Percentiles rank a stretch among this genome's conserved stretches.
Evolutionary conservation across 176 grass and related monocot genomes (phyloP).

Genomic region (Bolboschoenus planiculmis): DNA sequence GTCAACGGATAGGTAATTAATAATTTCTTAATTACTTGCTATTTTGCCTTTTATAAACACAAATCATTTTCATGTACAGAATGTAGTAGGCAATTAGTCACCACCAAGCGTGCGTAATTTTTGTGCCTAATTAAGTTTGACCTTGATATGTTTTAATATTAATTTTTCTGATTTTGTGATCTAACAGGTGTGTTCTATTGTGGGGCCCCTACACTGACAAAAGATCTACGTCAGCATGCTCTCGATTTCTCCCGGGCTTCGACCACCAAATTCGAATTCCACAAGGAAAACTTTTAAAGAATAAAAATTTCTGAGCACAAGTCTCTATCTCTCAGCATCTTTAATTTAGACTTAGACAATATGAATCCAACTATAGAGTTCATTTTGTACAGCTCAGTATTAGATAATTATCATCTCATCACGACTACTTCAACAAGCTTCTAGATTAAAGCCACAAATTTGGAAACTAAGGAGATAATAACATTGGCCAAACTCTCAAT

Average conservation of each 20-base stretch:
- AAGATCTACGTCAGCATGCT: slow-evolving; percentile 80
- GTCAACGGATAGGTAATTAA: slow-evolving; percentile 24
- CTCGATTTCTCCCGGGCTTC: slow-evolving; percentile 71
- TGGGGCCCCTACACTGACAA: slow-evolving; percentile 76
- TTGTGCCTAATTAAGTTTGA: slow-evolving; percentile 1
- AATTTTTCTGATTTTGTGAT: slow-evolving; percentile 32
- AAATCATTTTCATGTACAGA: slow-evolving; percentile 28
- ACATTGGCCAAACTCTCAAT: neutral
- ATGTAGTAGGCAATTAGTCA: neutral
- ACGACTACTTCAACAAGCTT: neutral
- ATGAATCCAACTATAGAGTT: neutral
- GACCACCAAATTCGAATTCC: slow-evolving; percentile 82
- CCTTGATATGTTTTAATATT: neutral
- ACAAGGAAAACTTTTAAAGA: slow-evolving; percentile 89
- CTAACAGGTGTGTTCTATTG: slow-evolving; percentile 95
- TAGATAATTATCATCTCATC: neutral
- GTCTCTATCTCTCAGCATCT: slow-evolving; percentile 12
- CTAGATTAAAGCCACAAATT: neutral
- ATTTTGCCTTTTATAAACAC: neutral
- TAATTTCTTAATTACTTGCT: neutral
- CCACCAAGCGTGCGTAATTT: neutral
- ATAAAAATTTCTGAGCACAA: slow-evolving; percentile 20
- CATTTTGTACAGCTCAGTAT: slow-evolving; percentile 11
- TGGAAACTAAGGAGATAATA: neutral
- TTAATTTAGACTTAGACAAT: slow-evolving; percentile 4